Base-by-base conservation (phyloP, 495 filamentous ascomycete genomes). In the Chlorociboria aeruginascens region DNA sequence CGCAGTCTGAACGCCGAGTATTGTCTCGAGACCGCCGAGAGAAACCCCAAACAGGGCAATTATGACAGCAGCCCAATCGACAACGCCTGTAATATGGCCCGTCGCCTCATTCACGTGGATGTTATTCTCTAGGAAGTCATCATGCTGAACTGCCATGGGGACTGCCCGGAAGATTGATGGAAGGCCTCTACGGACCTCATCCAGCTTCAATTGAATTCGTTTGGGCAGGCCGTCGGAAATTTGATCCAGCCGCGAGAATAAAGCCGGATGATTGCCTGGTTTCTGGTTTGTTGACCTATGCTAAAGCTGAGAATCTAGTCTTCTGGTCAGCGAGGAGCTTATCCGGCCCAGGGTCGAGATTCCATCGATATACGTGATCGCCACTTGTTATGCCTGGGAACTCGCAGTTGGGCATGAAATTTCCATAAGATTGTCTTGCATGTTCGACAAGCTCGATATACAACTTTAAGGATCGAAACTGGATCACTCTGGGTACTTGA, bases 251-350 rank as follows among this genome's bases (percentile, higher is more conserved):
- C 49, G 16, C 32, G 17, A 13, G 32, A 53, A 39, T 53, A 55
- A 46, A 32, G 45, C 40, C 46, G 31, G 46, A 46, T 29, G 52
- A 38, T 52, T 14, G 52, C 46, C 51, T 45, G 3, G 51, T 28
- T 7, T 31, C 44, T 29, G 46, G 46, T 37, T 40, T 57, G 31
- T 55, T 55, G 32, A 57, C 45, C 46, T 46, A 57, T 46, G 46
- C 54, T 25, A 46, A 57, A 55, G 54, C 52, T 44, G 55, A 57
- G 54, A 55, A 57, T 46, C 52, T 57, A 51, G 48, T 37, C 32
- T 42, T 50, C 51, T 28, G 39, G 25, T 32, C 37, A 45, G 32
- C 16, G 33, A 31, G 41, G 8, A 37, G 44, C 43, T 33, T n/a
- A 43, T n/a, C n/a, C n/a, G n/a, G n/a, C n/a, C n/a, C n/a, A n/a